A percentile compares a stretch with the other conserved stretches of the same genome.
Conservation (phyloP, 139 green algal species). For the Coelastrella sp. region DNA sequence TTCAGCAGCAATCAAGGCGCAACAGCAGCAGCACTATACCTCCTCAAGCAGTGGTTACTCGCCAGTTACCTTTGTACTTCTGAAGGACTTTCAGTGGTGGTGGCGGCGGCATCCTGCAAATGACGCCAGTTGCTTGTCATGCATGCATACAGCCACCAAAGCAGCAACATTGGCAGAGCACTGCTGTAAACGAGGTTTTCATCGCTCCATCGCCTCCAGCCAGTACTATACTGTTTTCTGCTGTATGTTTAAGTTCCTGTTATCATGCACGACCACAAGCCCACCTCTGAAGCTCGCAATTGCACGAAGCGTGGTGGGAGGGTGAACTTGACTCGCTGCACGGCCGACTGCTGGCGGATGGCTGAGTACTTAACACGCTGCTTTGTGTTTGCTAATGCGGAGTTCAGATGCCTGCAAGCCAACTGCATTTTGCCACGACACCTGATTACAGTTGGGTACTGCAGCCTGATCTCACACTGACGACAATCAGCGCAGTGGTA, state of each 20-base stretch:
- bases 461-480: background rate
- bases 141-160: slow-evolving; percentile 3
- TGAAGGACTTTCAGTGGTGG: slow-evolving; percentile 27
- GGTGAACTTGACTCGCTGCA: background rate
- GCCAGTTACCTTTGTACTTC: slow-evolving; percentile 23
- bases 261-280: background rate
- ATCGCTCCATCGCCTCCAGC: too few species aligned
- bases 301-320: slow-evolving; percentile 1
- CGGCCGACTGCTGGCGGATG: background rate
- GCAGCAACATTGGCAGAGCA: too few species aligned
- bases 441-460: background rate
- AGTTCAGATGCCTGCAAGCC: background rate
- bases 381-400: background rate
- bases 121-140: background rate
- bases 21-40: too few species aligned
- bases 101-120: slow-evolving; percentile 37
- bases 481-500: background rate
- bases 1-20: too few species aligned
- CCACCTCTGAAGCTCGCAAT: slow-evolving; percentile 8
- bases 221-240: too few species aligned
- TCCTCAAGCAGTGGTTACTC: too few species aligned
- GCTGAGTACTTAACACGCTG: background rate
- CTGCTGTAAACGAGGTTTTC: too few species aligned
- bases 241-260: too few species aligned
- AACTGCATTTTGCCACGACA: slow-evolving; percentile 34